phyloP scores from a whole-genome alignment of 2,329 filamentous ascomycete genomes.

The Colletotrichum sojae region DNA sequence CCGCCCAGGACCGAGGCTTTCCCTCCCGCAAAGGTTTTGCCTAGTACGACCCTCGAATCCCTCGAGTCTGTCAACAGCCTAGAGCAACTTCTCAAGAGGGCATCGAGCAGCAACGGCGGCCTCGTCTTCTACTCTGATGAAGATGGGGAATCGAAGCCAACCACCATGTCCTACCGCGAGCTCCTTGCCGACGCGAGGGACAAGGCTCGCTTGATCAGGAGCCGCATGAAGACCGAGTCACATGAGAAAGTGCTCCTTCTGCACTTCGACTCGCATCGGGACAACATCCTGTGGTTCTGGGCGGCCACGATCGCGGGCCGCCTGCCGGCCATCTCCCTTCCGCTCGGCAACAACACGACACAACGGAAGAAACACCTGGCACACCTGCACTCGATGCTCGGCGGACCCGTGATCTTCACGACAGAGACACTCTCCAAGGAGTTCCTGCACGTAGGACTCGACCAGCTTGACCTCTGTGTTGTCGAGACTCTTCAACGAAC shows the following conservation, averaged over 20 bases:
- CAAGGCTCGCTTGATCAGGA: slow-evolving; percentile 14
- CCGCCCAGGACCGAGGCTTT: background rate
- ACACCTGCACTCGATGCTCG: slow-evolving; percentile 19
- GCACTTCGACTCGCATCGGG: slow-evolving; percentile 31
- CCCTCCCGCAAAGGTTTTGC: background rate
- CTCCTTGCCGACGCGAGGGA: slow-evolving; percentile 15
- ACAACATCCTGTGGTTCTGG: slow-evolving; percentile 38
- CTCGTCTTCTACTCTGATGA: slow-evolving; percentile 20
- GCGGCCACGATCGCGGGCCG: slow-evolving; percentile 21
- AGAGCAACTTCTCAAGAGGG: slow-evolving; percentile 1
- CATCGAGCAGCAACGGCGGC: background rate
- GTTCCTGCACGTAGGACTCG: slow-evolving; percentile 12
- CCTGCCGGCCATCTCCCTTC: slow-evolving; percentile 24
- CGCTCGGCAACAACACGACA: slow-evolving; percentile 27
- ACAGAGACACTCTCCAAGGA: slow-evolving; percentile 13
- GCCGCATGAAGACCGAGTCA: slow-evolving; percentile 5
- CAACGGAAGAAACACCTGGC: slow-evolving; percentile 32
- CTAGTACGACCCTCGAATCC: background rate
- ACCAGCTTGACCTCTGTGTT: slow-evolving; percentile 16
- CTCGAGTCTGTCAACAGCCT: background rate
- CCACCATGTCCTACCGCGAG: slow-evolving; percentile 16
- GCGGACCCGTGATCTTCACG: slow-evolving; percentile 20
- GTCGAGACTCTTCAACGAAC: slow-evolving; percentile 13
- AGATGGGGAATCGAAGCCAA: background rate
- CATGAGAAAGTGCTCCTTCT: slow-evolving; percentile 27